These are phyloP conservation scores for Phytophthora tubulina DNA, from an alignment of 352 stramenopile species.

Conservation along the genomic window DNA sequence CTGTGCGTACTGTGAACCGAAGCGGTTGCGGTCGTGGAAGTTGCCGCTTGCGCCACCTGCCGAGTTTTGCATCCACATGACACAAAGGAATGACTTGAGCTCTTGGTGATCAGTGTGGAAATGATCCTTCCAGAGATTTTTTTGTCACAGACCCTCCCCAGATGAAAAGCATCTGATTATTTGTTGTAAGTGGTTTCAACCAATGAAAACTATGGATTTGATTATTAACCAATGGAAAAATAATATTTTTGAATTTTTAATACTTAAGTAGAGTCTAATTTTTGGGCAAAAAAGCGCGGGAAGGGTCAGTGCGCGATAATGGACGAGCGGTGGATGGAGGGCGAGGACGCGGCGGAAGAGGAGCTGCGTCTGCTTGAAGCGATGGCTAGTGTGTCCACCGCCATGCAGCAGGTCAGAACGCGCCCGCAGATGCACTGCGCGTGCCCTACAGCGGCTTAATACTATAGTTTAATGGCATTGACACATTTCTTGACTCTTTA, in stretches of 20 bases:
- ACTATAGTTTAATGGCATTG: not conserved
- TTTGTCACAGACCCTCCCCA: slow-evolving; percentile 12
- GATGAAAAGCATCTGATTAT: slow-evolving; percentile 38
- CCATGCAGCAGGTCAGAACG: slow-evolving; percentile 50
- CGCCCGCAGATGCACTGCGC: not conserved
- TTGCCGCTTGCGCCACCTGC: slow-evolving; percentile 53
- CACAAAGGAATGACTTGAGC: slow-evolving; percentile 2
- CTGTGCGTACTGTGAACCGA: slow-evolving; percentile 43
- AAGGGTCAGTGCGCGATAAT: slow-evolving; percentile 21
- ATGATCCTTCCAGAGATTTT: slow-evolving; percentile 26
- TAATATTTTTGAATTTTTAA: not conserved
- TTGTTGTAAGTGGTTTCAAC: slow-evolving; percentile 5
- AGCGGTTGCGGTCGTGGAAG: slow-evolving; percentile 63
- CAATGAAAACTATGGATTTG: slow-evolving; percentile 7
- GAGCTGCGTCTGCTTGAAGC: slow-evolving; percentile 60
- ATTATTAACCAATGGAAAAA: slow-evolving; percentile 10
- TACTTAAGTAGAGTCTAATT: too few species aligned
- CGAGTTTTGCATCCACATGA: slow-evolving; percentile 76
- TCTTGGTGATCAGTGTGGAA: slow-evolving; percentile 2
- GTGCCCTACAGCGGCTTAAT: too few species aligned
- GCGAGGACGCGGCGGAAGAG: slow-evolving; percentile 53
- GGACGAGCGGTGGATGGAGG: slow-evolving; percentile 40
- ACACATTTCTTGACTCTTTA: slow-evolving; percentile 15
- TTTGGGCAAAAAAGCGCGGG: not conserved
- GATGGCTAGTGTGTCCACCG: slow-evolving; percentile 47